Conservation (phyloP, 106 monocot species). For the Platanthera guangdongensis region DNA sequence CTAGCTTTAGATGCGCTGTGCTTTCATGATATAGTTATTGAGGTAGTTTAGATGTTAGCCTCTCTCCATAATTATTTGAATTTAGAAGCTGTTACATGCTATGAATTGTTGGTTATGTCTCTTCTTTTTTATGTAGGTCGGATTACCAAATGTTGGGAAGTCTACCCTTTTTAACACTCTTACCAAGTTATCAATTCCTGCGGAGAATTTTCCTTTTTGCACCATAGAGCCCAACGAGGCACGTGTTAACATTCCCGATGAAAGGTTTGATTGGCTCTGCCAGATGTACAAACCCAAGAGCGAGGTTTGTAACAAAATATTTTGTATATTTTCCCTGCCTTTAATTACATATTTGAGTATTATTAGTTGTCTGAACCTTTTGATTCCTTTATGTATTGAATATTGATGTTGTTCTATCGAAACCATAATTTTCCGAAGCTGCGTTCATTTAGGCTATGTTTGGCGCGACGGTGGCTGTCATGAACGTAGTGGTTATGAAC, state of each 20-base stretch:
- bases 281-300: slow-evolving; percentile 93
- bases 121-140: slow-evolving; percentile 44
- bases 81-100: no score
- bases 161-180: slow-evolving; percentile 95
- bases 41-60: no score
- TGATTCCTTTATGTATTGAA: not conserved
- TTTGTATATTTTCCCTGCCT: not conserved
- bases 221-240: slow-evolving; percentile 57
- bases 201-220: slow-evolving; percentile 56
- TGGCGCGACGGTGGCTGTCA: no score
- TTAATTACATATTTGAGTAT: not conserved
- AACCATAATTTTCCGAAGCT: not conserved
- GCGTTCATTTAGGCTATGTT: not conserved
- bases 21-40: no score
- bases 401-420: not conserved
- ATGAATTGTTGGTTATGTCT: not conserved
- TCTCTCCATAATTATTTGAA: no score
- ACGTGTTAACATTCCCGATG: slow-evolving; percentile 39
- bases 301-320: slow-evolving; percentile 43
- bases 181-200: slow-evolving; percentile 85
- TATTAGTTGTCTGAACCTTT: no score
- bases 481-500: no score
- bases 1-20: no score
- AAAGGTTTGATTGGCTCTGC: slow-evolving; percentile 39
- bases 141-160: slow-evolving; percentile 95